These are phyloP conservation scores for Kwoniella newhampshirensis DNA, from an alignment of 768 basidiomycete genomes.

Conservation along the genomic window DNA sequence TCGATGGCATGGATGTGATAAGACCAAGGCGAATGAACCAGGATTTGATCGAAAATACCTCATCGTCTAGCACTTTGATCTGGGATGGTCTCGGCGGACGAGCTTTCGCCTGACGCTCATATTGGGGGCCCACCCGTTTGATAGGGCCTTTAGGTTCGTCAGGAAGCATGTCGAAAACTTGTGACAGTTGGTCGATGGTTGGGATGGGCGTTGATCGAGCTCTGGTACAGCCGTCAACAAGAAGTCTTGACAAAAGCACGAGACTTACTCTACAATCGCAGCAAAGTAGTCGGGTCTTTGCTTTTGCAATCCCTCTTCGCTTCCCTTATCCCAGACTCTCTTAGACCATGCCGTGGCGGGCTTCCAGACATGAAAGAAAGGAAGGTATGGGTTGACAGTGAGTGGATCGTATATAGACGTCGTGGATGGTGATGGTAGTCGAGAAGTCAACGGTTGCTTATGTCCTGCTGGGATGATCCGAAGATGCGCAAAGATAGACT, in stretches of 20 bases:
- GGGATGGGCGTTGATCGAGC: conserved; percentile 81
- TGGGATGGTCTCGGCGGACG: conserved; percentile 3
- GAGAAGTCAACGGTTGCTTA: conserved; percentile 56
- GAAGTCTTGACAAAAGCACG: background rate
- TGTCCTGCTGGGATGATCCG: conserved; percentile 73
- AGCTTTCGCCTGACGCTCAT: conserved; percentile 7
- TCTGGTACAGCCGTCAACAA: conserved; percentile 55
- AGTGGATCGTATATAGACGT: conserved; percentile 28
- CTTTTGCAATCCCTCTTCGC: conserved; percentile 68
- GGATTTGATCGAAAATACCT: background rate
- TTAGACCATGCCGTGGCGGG: conserved; percentile 69
- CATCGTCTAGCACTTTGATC: background rate
- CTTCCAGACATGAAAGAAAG: conserved; percentile 90
- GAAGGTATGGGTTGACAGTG: conserved; percentile 62
- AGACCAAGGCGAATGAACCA: no score
- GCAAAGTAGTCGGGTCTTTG: conserved; percentile 81
- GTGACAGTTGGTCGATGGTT: conserved; percentile 70
- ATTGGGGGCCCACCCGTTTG: conserved; percentile 34
- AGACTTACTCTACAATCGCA: conserved; percentile 76
- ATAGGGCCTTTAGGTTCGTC: conserved; percentile 57
- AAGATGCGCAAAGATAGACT: conserved; percentile 65
- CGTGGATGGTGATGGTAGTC: conserved; percentile 9
- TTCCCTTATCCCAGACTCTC: conserved; percentile 46
- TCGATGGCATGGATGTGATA: background rate
- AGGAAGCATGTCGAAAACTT: conserved; percentile 70